Evolutionary conservation across 2,329 filamentous ascomycete species (phyloP).

Genomic region (Trichophyton benhamiae): DNA sequence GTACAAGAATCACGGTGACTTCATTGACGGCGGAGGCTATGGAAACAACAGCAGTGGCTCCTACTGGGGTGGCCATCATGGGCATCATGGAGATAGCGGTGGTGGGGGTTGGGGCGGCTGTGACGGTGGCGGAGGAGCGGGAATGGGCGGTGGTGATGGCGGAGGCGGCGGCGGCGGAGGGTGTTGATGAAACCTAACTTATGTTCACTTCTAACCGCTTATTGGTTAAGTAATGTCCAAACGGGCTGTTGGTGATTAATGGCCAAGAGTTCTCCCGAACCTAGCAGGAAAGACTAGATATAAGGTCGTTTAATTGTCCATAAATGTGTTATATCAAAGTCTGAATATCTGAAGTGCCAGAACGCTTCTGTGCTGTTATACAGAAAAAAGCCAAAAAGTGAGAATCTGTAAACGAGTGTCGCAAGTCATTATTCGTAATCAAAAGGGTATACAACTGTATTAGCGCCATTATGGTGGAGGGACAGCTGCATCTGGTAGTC

Average conservation of each 20-base stretch:
- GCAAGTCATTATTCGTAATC: neutral
- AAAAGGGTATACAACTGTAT: neutral
- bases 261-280: no score
- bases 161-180: neutral
- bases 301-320: neutral
- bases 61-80: no score
- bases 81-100: neutral
- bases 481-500: neutral
- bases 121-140: constrained; percentile 14
- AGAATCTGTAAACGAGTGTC: neutral
- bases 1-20: neutral
- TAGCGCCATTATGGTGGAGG: neutral
- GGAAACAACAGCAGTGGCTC: no score
- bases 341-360: neutral
- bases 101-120: neutral
- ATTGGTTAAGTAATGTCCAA: neutral
- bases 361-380: neutral
- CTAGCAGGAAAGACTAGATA: no score
- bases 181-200: neutral
- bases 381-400: neutral
- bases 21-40: neutral
- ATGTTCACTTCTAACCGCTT: neutral
- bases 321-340: neutral
- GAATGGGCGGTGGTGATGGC: constrained; percentile 15
- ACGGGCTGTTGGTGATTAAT: neutral